Percentiles rank a stretch among this genome's conserved stretches.
Conservation (phyloP, 1,284 basidiomycete genomes). For the Ganoderma sp. region DNA sequence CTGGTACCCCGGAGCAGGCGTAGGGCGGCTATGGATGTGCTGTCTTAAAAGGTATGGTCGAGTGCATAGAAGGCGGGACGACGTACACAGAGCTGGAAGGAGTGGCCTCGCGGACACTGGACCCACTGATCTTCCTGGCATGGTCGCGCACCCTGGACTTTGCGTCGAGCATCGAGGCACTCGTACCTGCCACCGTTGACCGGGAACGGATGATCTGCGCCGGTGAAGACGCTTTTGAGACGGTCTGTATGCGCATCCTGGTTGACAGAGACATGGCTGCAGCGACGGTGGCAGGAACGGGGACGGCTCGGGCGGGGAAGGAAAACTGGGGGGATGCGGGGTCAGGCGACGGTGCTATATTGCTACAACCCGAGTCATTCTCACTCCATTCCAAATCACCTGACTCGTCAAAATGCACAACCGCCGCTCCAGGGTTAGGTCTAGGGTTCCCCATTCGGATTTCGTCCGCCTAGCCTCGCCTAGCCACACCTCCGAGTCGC, state of each 20-base stretch:
- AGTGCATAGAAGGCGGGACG: not conserved
- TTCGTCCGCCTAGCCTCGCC: not conserved
- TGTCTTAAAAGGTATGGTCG: slow-evolving; percentile 10
- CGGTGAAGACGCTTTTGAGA: slow-evolving; percentile 49
- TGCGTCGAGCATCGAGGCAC: slow-evolving; percentile 65
- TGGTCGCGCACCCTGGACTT: slow-evolving; percentile 76
- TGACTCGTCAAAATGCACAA: slow-evolving; percentile 17
- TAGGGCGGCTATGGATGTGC: slow-evolving; percentile 58
- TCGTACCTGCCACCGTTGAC: slow-evolving; percentile 51
- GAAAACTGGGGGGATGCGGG: slow-evolving; percentile 21
- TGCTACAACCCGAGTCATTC: slow-evolving; percentile 22
- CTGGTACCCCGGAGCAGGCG: slow-evolving; percentile 69
- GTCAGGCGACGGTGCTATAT: slow-evolving; percentile 17
- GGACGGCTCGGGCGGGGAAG: slow-evolving; percentile 10
- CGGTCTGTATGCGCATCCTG: slow-evolving; percentile 51
- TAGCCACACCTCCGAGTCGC: too few species aligned
- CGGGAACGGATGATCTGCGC: slow-evolving; percentile 54
- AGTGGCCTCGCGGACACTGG: slow-evolving; percentile 59
- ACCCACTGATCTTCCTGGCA: slow-evolving; percentile 68
- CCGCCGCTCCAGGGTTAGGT: slow-evolving; percentile 17
- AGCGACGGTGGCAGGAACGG: slow-evolving; percentile 17
- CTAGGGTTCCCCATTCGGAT: slow-evolving; percentile 8
- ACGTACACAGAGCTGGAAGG: slow-evolving; percentile 63
- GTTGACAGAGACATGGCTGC: slow-evolving; percentile 36
- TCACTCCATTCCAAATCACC: slow-evolving; percentile 19